phyloP scores from a whole-genome alignment of 169 alveolate genomes.

The Plasmodium vinckei region DNA sequence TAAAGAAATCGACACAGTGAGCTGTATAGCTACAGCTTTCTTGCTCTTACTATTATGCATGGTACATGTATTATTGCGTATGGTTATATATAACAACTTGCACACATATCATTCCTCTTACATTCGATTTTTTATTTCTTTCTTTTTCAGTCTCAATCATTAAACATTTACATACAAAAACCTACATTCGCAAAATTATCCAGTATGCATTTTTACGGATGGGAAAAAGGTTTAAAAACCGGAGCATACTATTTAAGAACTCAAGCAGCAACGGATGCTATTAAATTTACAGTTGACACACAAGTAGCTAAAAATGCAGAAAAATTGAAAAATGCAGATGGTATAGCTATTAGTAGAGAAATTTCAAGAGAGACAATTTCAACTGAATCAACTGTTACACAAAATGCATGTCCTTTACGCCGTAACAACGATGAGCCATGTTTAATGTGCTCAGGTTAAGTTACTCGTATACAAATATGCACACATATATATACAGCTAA shows the following conservation, averaged over 20 bases:
- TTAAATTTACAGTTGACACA: constrained; percentile 97
- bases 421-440: constrained; percentile 82
- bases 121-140: constrained; percentile 58
- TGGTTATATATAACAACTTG: neutral
- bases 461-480: neutral
- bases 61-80: neutral
- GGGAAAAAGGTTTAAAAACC: constrained; percentile 98
- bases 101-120: neutral
- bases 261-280: constrained; percentile 98
- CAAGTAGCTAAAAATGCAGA: constrained; percentile 83
- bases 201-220: constrained; percentile 98
- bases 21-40: too few species aligned
- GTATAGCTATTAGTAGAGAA: constrained; percentile 64
- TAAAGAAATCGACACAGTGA: too few species aligned
- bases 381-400: constrained; percentile 67
- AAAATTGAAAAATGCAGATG: constrained; percentile 65
- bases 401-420: constrained; percentile 43
- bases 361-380: constrained; percentile 75
- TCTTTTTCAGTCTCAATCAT: constrained; percentile 92
- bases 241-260: constrained; percentile 98
- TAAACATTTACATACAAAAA: constrained; percentile 96
- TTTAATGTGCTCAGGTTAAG: constrained; percentile 84
- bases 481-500: neutral
- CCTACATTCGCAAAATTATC: constrained; percentile 96
- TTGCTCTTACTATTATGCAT: too few species aligned